Evolutionary conservation across 2,329 filamentous ascomycete genomes (phyloP), one percentile per base, ranked within the genome.

Genomic region (Phaeosphaeriaceae sp.): DNA sequence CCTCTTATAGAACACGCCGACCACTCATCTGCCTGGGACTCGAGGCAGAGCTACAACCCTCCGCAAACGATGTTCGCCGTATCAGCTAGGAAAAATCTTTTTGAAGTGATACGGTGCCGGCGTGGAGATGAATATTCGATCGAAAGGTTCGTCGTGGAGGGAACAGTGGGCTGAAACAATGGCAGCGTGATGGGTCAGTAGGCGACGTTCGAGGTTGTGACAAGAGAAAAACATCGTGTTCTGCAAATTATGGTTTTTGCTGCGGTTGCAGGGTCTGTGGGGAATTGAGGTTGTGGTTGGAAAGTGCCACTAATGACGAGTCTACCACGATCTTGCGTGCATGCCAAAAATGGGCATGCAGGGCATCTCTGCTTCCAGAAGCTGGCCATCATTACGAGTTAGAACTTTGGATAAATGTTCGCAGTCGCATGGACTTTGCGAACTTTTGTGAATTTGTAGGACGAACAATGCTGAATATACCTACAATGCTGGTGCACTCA

Each of bases 251-350:
- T 31, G 25, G 25, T 6, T 31, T 5, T 31, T 5, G 31, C 31
- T 36, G 31, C 11, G 31, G 31, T 36, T 36, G 31, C 31, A 3
- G 7, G 31, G 6, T 36, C 31, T 3, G 31, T 3, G 9, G 6
- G 7, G 31, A 11, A 3, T 47, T 50, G 11, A 25, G 27, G 25
- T 36, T 54, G 20, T 48, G 21, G 7, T 15, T 20, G 48, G 50
- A 45, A 61, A 36, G 44, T 51, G 40, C 36, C 24, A 44, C 56
- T 47, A 51, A 59, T 53, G 55, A 53, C 41, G 21, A 36, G 45
- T 22, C 7, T 25, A 22, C 13, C 17, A 19, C 45, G 21, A 47
- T 22, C 19, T 24, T 24, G 17, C 45, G 45, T 25, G 45, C 45
- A 20, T 25, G 41, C 41, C 17, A 44, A 19, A 44, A 11, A 15